Conservation (phyloP, 441 rosid genomes). For the Sinapis alba region DNA sequence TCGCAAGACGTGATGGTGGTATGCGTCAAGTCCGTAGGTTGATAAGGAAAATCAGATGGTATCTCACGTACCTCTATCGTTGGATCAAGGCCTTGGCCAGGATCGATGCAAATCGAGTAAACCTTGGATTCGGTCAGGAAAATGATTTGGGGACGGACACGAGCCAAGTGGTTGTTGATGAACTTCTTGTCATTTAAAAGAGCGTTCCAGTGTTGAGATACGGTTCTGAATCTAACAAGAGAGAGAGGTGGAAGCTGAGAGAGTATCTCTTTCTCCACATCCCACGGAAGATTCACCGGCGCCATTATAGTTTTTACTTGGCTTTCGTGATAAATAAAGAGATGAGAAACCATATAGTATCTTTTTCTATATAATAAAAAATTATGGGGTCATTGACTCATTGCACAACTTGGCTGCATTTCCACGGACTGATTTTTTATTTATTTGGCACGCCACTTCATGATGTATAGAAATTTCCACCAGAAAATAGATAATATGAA, state of each 20-base stretch:
- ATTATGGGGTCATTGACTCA: too few species aligned
- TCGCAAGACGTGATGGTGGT: conserved; percentile 3
- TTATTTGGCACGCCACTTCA: not conserved
- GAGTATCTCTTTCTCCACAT: not conserved
- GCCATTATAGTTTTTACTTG: not conserved
- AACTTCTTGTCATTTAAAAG: not conserved
- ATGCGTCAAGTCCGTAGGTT: not conserved
- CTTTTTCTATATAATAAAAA: not conserved
- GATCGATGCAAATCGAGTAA: not conserved
- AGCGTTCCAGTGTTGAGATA: conserved; percentile 22
- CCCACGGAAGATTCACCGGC: not conserved
- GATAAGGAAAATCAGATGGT: not conserved
- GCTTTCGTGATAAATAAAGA: not conserved
- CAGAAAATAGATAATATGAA: not conserved
- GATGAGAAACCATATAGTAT: not conserved
- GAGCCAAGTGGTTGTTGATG: not conserved
- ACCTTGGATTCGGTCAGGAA: not conserved
- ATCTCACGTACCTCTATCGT: not conserved
- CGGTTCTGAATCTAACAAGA: conserved; percentile 12
- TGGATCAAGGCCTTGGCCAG: not conserved
- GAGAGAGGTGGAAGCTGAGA: not conserved
- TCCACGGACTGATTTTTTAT: not conserved
- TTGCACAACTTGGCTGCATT: too few species aligned
- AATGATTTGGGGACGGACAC: not conserved
- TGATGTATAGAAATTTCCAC: too few species aligned